Evolutionary conservation across 2,329 filamentous ascomycete species (phyloP).

Genomic region (Nigrospora oryzae): DNA sequence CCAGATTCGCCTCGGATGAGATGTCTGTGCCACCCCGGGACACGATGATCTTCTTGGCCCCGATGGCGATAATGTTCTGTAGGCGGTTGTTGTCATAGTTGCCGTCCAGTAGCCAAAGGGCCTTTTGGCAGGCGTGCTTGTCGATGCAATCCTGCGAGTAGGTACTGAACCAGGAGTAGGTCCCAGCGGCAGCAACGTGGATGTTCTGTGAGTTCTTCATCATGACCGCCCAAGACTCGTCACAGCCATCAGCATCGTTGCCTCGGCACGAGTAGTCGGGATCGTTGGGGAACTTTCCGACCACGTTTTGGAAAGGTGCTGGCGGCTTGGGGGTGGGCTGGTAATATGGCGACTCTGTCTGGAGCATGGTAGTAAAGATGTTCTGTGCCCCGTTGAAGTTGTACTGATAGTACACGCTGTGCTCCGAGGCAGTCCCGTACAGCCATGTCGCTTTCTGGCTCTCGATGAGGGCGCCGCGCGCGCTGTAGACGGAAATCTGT

Average conservation of each 20-base stretch:
- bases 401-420: constrained; percentile 55
- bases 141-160: constrained; percentile 2
- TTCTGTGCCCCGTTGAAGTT: constrained; percentile 48
- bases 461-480: constrained; percentile 38
- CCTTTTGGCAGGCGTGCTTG: constrained; percentile 3
- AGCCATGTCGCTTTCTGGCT: constrained; percentile 41
- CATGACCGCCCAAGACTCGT: constrained; percentile 4
- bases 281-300: neutral
- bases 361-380: constrained; percentile 50
- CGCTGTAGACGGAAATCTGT: constrained; percentile 42
- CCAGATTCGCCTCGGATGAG: too few species aligned
- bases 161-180: constrained; percentile 3
- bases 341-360: constrained; percentile 38
- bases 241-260: constrained; percentile 4
- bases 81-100: neutral
- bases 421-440: constrained; percentile 51
- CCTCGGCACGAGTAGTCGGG: neutral
- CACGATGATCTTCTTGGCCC: neutral
- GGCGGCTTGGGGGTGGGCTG: neutral
- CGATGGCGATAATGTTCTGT: neutral
- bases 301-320: neutral
- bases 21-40: too few species aligned
- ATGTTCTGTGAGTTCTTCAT: neutral
- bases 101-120: neutral
- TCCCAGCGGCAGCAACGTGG: neutral